phyloP scores from a whole-genome alignment of 176 grass and related monocot genomes.

The Oryza brachyantha region DNA sequence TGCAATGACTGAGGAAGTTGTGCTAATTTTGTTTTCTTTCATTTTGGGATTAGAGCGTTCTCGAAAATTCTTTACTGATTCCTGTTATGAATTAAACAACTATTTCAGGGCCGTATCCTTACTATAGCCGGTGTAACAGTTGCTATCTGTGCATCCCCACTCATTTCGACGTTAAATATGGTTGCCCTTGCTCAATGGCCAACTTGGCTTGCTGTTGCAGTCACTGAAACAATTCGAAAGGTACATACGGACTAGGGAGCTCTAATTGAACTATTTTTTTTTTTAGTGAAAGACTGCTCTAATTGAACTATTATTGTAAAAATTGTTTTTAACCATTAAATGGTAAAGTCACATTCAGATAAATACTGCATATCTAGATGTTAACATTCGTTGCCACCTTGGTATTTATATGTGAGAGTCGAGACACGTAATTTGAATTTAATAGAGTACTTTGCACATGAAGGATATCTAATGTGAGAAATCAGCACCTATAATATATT shows the following conservation, averaged over 20 bases:
- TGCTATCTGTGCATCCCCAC: slow-evolving; percentile 78
- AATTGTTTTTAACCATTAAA: background rate
- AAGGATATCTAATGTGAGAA: background rate
- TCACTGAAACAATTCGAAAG: slow-evolving; percentile 85
- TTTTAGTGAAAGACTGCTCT: no score
- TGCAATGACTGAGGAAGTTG: background rate
- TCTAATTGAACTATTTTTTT: slow-evolving; percentile 3
- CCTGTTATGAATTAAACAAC: slow-evolving; percentile 20
- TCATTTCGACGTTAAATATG: slow-evolving; percentile 72
- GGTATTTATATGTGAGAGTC: background rate
- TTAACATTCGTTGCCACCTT: background rate
- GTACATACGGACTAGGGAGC: slow-evolving; percentile 25
- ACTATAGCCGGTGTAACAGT: slow-evolving; percentile 80
- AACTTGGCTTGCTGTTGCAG: slow-evolving; percentile 78
- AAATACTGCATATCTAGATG: background rate
- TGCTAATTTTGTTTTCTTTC: background rate
- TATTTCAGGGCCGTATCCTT: slow-evolving; percentile 77
- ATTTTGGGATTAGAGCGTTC: background rate
- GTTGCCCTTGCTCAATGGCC: slow-evolving; percentile 84
- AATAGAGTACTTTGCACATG: background rate
- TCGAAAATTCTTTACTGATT: background rate
- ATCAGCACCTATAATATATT: slow-evolving; percentile 1
- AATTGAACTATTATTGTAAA: slow-evolving; percentile 11
- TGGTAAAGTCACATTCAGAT: background rate
- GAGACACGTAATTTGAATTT: background rate